Evolutionary conservation across 2,329 filamentous ascomycete genomes (phyloP).

Genomic region (Leptographium wingfieldii): DNA sequence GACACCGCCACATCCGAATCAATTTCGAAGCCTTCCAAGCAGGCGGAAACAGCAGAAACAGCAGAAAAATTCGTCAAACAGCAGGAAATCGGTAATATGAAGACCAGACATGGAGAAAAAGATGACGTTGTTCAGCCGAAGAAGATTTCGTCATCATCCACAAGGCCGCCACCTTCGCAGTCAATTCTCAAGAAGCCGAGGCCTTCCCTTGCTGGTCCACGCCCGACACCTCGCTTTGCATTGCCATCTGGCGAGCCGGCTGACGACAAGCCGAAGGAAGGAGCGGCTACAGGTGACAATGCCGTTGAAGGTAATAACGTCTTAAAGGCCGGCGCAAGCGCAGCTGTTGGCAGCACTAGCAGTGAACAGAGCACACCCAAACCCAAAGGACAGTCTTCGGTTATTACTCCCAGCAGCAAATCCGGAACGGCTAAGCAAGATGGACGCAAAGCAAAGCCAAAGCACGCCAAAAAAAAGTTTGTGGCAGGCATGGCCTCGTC

Average conservation of each 20-base stretch:
- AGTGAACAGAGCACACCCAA: neutral
- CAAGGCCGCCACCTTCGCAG: constrained; percentile 35
- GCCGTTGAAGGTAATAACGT: neutral
- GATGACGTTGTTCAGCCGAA: constrained; percentile 9
- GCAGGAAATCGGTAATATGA: neutral
- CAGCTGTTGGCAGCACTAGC: neutral
- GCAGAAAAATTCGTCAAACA: neutral
- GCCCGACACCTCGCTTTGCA: constrained; percentile 49
- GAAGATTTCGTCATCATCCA: constrained; percentile 26
- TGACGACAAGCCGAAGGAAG: constrained; percentile 23
- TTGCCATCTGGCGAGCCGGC: constrained; percentile 34
- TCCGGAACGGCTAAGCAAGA: neutral
- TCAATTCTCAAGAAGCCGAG: constrained; percentile 49
- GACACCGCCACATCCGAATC: no score
- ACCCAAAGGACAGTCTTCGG: no score
- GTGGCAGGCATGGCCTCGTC: constrained; percentile 29
- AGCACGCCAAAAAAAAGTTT: constrained; percentile 21
- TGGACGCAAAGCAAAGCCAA: neutral
- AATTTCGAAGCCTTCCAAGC: neutral
- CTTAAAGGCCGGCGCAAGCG: constrained; percentile 5
- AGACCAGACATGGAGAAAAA: neutral
- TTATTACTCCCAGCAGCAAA: neutral
- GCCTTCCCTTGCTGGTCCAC: constrained; percentile 28
- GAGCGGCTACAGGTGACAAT: constrained; percentile 14
- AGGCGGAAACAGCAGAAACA: neutral